Base-by-base conservation (phyloP, 352 stramenopile species). In the Phytophthora europaea region DNA sequence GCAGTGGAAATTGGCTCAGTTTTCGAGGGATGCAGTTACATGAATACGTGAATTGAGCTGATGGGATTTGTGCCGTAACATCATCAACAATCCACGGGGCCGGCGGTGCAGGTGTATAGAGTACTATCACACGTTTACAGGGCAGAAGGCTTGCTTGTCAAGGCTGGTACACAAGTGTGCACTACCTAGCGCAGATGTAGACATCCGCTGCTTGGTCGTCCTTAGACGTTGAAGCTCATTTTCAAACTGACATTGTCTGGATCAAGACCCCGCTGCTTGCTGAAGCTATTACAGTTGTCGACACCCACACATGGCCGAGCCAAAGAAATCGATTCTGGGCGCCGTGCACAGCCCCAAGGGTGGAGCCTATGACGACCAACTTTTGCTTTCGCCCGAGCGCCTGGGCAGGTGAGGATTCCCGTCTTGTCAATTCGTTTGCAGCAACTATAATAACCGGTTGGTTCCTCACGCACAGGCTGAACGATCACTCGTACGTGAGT, bases 401-500 rank as follows among this genome's bases (percentile, higher is more conserved):
- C 20, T 66, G 36, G 56, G 52, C 45, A 66, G 56, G 56, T 72
- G 38, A 28, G 63, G 13, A 51, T 15, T 40, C 2, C 5, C 23
- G 33, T 63, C 2, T 54, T 36, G 6, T 12, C 7, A 50, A 31
- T 31, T 22, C 15, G 6, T 12, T 50, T 13, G 18, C 18, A 22
- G 13, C 23, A 12, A 52, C 8, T 9, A 31, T 31, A 31, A 31
- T 52, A 52, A 52, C n/a, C 13, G 8, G 20, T 10, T 56, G 10
- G 22, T 43, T 53, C 18, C 34, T 54, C 51, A 7, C 22, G 47
- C 20, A 20, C 26, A 79, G 69, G 3, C 53, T 79, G 13, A 76
- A 73, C 23, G 62, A 65, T 7, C 63, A 70, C 20, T 83, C 76
- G 6, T 73, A 67, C 15, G 73, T 66, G 60, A 83, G 76, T 34